A percentile compares a stretch with the other conserved stretches of the same genome.
Evolutionary conservation across 169 alveolate genomes (phyloP).

Genomic region (Hammondia hammondi): DNA sequence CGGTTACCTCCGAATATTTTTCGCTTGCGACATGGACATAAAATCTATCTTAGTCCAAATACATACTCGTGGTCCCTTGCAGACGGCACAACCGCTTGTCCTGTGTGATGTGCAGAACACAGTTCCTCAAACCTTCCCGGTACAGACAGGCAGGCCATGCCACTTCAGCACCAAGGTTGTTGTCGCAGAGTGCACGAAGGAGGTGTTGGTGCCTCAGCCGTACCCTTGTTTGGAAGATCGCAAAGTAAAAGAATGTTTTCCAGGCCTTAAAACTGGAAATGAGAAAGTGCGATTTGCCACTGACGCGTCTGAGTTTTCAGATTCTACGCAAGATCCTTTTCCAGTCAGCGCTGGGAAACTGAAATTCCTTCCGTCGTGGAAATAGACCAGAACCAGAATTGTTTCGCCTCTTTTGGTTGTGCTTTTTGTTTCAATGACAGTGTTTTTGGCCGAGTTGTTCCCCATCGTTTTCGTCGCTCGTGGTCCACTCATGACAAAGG

Average conservation of each 20-base stretch:
- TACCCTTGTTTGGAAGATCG: neutral
- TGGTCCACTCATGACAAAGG: neutral
- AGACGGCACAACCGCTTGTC: neutral
- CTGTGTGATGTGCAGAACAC: neutral
- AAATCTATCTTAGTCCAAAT: too few species aligned
- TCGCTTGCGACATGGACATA: neutral
- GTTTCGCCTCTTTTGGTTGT: neutral
- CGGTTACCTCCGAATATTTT: neutral
- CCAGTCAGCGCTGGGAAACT: neutral
- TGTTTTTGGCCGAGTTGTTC: neutral
- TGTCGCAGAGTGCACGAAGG: neutral
- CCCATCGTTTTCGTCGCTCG: neutral
- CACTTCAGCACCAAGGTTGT: neutral
- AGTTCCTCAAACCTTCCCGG: neutral
- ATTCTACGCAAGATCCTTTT: neutral
- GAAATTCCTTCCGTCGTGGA: neutral
- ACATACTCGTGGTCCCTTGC: too few species aligned
- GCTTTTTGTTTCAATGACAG: neutral
- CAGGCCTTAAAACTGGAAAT: neutral
- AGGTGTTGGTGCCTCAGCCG: neutral
- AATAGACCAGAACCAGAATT: neutral
- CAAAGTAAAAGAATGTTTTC: neutral
- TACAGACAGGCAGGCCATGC: neutral
- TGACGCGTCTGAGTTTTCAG: neutral
- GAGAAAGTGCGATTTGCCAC: neutral